Evolutionary conservation across 1,284 basidiomycete genomes (phyloP), one percentile per base, ranked within the genome.

Genomic region (Uromyces viciae-fabae): DNA sequence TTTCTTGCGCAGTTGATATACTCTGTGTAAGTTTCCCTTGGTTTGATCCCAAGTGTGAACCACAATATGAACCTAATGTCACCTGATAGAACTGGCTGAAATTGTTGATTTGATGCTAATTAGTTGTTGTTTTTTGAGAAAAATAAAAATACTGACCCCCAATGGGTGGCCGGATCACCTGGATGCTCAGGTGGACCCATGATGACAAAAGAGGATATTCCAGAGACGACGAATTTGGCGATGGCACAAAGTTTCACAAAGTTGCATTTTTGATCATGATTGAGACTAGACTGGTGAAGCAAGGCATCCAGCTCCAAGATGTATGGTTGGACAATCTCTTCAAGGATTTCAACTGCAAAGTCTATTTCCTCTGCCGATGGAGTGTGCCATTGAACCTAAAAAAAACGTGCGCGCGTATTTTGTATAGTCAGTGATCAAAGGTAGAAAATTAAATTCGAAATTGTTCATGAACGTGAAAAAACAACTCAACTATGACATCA

Each of bases 321-420:
- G 0, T 90, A 88, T 1, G 93, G 93, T 7, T 88, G 86, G 36
- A 90, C 90, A 19, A 95, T 88, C 62, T 89, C 87, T 76, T 93
- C 90, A 28, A 96, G 86, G 25, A 96, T 88, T 81, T 94, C 91
- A 60, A 98, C 86, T 1, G 92, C 91, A 85, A 98, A 93, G 43
- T 89, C 89, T 82, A 98, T 90, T 86, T 99, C 95, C 33, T 89
- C 90, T 0, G 86, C 83, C 22, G 88, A 90, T 3, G 94, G 92
- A 25, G 92, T 91, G 82, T 96, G 94, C 96, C 97, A 99, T 82
- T 93, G 90, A 31, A 96, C 89, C 82, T 79, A 58, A 3, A 60
- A n/a, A 11, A 3, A 15, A 43, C 14, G 38, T 38, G 54, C 49
- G 49, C 25, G 31, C n/a, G 49, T 8, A 42, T 43, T 22, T 46